Evolutionary conservation across 257 asterid genomes (phyloP).

Genomic region (Nicotiana attenuata): DNA sequence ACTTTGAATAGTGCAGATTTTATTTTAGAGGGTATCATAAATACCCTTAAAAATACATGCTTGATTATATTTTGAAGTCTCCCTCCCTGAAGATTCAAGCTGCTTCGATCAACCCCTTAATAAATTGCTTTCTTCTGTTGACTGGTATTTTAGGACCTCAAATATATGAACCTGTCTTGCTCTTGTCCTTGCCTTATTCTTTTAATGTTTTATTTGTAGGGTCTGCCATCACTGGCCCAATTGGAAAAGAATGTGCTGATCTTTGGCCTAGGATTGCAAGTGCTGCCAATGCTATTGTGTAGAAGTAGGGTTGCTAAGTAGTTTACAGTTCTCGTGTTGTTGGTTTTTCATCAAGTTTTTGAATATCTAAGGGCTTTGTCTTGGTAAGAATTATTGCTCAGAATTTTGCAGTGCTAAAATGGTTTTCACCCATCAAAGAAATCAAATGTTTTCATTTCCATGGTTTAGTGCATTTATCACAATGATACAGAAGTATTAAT

Average conservation of each 20-base stretch:
- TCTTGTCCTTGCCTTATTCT: background rate
- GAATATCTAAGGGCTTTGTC: slow-evolving; percentile 4
- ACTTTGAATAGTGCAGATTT: background rate
- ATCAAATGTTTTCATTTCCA: background rate
- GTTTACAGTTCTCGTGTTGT: background rate
- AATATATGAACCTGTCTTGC: background rate
- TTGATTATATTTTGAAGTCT: background rate
- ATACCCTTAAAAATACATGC: no score
- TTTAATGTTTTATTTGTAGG: slow-evolving; percentile 11
- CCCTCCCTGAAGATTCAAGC: background rate
- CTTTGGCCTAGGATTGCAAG: slow-evolving; percentile 59
- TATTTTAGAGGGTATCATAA: no score
- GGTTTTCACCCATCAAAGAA: background rate
- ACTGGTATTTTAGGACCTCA: background rate
- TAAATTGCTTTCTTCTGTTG: background rate
- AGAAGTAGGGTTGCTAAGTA: background rate
- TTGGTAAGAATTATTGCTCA: background rate
- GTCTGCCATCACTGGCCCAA: slow-evolving; percentile 52
- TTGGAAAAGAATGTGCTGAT: slow-evolving; percentile 55
- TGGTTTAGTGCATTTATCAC: background rate
- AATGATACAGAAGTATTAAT: background rate
- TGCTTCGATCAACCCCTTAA: background rate
- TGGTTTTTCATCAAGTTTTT: background rate
- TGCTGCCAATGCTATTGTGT: slow-evolving; percentile 57
- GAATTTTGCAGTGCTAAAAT: background rate